These are phyloP conservation scores for Rhizophlyctis rosea DNA, from an alignment of 192 early-diverging fungal species.

Conservation along the genomic window DNA sequence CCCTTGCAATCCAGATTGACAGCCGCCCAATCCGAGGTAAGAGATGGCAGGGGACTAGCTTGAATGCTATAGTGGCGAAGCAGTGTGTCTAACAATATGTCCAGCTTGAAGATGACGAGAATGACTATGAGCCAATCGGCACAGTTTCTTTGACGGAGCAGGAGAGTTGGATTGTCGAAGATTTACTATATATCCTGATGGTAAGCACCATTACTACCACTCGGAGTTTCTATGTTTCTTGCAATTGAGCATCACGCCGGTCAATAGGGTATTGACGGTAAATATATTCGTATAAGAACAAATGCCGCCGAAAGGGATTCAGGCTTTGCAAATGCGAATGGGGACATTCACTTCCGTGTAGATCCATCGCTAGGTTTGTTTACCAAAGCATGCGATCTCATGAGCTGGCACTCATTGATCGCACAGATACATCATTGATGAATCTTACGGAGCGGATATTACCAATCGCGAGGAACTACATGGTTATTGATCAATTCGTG, in stretches of 20 bases:
- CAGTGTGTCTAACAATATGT: not conserved
- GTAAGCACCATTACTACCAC: conserved; percentile 34
- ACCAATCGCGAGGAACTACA: conserved; percentile 74
- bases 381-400: not conserved
- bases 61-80: not conserved
- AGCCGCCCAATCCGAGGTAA: not conserved
- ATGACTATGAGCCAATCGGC: conserved; percentile 17
- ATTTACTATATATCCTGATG: conserved; percentile 83
- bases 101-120: not conserved
- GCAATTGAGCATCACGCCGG: not conserved
- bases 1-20: not conserved
- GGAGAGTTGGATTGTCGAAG: conserved; percentile 83
- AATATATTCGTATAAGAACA: conserved; percentile 35
- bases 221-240: conserved; percentile 5
- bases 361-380: conserved; percentile 13
- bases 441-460: conserved; percentile 75
- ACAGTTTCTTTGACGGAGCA: conserved; percentile 42
- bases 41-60: not conserved
- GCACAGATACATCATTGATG: conserved; percentile 44
- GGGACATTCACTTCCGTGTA: conserved; percentile 3
- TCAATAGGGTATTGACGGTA: conserved; percentile 77
- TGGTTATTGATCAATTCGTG: conserved; percentile 74
- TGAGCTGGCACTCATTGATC: not conserved
- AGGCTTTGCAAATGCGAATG: not conserved
- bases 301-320: not conserved